These are phyloP conservation scores for Xerocomus spinulosus DNA, from an alignment of 768 basidiomycete genomes.

Conservation along the genomic window DNA sequence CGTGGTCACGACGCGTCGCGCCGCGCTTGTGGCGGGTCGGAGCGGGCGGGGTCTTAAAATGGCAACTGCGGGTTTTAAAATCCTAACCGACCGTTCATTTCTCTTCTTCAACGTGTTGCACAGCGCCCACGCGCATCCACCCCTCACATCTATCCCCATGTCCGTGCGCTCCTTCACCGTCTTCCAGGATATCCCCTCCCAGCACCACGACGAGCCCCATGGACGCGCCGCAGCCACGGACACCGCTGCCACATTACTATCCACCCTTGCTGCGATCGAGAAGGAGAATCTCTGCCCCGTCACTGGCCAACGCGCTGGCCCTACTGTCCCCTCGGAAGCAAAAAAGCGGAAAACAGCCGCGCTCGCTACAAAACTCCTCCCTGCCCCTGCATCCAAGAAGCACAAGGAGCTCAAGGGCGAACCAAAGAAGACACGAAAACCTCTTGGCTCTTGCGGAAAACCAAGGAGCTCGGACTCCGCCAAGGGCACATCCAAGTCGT, in stretches of 20 bases:
- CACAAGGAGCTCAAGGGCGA: constrained; percentile 43
- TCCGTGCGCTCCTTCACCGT: constrained; percentile 58
- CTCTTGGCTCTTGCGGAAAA: constrained; percentile 26
- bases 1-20: constrained; percentile 29
- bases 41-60: constrained; percentile 32
- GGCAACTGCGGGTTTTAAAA: constrained; percentile 27
- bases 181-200: constrained; percentile 46
- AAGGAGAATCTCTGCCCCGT: constrained; percentile 79
- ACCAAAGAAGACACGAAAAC: constrained; percentile 58
- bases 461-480: constrained; percentile 30
- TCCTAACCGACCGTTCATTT: constrained; percentile 27
- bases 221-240: constrained; percentile 21
- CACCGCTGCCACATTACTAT: constrained; percentile 31
- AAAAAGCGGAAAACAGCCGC: constrained; percentile 67
- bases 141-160: constrained; percentile 35
- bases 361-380: constrained; percentile 49
- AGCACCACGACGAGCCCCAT: constrained; percentile 11
- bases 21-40: constrained; percentile 24
- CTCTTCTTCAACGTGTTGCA: constrained; percentile 31
- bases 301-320: constrained; percentile 58
- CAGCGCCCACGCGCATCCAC: constrained; percentile 22
- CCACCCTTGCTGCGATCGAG: constrained; percentile 43
- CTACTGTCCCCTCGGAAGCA: constrained; percentile 30
- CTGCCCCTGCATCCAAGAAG: constrained; percentile 37
- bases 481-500: constrained; percentile 36